These are phyloP conservation scores for Cunninghamia lanceolata DNA, from an alignment of 75 land plant species.

Conservation along the genomic window DNA sequence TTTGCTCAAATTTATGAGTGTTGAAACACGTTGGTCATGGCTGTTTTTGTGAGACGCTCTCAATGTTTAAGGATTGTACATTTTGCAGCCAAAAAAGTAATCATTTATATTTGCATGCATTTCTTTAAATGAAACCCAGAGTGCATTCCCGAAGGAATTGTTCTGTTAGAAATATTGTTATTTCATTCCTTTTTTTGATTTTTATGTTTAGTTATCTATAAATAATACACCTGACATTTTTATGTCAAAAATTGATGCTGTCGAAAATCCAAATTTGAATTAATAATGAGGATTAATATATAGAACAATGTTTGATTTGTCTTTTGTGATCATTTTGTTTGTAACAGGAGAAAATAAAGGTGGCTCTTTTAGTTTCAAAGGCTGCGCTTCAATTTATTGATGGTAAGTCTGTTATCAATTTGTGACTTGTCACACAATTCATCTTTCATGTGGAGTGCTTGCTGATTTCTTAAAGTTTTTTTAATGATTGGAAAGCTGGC, in stretches of 20 bases:
- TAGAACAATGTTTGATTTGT: neutral
- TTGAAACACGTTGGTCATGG: neutral
- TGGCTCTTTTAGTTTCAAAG: slow-evolving; percentile 76
- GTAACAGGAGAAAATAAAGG: slow-evolving; percentile 59
- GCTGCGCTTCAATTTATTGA: slow-evolving; percentile 83
- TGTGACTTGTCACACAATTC: neutral
- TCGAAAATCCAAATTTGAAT: neutral
- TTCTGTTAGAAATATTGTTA: neutral
- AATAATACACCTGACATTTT: neutral
- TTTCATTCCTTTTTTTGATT: neutral
- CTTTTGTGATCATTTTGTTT: slow-evolving; percentile 2
- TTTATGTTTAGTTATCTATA: neutral
- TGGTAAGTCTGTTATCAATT: slow-evolving; percentile 31
- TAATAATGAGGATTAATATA: neutral
- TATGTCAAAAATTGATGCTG: neutral
- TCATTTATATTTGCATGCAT: neutral
- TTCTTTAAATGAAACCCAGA: neutral
- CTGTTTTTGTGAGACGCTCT: neutral
- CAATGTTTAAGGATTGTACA: neutral
- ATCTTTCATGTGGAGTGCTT: neutral
- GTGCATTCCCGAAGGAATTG: neutral
- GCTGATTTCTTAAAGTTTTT: neutral
- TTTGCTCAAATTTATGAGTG: neutral
- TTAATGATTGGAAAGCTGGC: slow-evolving; percentile 28
- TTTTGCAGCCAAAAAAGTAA: neutral